Conservation (phyloP, 306 rosid species). For the Cucumis sativus region DNA sequence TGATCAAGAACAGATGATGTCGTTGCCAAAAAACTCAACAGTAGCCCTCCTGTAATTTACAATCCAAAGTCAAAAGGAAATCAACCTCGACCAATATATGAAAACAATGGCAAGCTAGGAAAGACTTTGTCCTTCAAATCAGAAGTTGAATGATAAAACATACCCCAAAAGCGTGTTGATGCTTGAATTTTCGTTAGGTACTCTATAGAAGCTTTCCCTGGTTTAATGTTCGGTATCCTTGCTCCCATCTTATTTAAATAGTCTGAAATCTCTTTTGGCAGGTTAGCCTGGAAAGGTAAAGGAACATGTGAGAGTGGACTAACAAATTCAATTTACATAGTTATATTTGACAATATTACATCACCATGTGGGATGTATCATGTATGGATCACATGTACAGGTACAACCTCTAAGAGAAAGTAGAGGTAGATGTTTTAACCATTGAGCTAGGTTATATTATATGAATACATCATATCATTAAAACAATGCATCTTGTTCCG, state of each 20-base stretch:
- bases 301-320: background rate
- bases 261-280: slow-evolving; percentile 98
- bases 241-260: slow-evolving; percentile 99
- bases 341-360: background rate
- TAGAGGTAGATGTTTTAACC: background rate
- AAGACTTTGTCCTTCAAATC: slow-evolving; percentile 3
- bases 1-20: slow-evolving; percentile 84
- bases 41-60: slow-evolving; percentile 61
- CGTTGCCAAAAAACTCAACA: slow-evolving; percentile 81
- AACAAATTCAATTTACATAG: background rate
- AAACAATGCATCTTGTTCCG: background rate
- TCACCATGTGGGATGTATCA: background rate
- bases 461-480: background rate
- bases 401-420: background rate
- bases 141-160: slow-evolving; percentile 13
- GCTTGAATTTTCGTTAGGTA: slow-evolving; percentile 95
- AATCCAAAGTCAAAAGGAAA: slow-evolving; percentile 8
- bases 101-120: background rate
- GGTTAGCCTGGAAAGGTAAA: slow-evolving; percentile 62
- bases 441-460: background rate
- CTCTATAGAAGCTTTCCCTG: slow-evolving; percentile 94
- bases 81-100: background rate
- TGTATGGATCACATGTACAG: background rate
- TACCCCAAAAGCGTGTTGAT: slow-evolving; percentile 98
- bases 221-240: slow-evolving; percentile 81